A percentile compares a stretch with the other conserved stretches of the same genome.
phyloP scores from a whole-genome alignment of 768 basidiomycete species.

The Suillus lakei region DNA sequence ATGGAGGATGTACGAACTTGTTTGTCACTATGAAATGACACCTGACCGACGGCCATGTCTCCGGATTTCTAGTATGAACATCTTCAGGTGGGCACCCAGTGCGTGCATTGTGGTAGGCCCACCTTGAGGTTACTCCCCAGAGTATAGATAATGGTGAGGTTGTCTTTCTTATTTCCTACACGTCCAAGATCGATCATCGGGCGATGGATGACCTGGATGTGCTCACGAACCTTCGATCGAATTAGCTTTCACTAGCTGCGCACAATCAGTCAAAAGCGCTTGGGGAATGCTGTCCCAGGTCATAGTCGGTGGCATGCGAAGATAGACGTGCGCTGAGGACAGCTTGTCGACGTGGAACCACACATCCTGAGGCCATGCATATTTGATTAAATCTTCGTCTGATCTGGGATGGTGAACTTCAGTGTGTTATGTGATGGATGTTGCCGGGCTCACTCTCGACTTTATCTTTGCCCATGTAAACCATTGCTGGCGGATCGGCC shows the following conservation, averaged over 20 bases:
- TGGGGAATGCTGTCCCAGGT: constrained; percentile 89
- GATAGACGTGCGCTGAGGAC: constrained; percentile 94
- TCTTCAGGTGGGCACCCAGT: constrained; percentile 7
- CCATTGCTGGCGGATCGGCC: constrained; percentile 61
- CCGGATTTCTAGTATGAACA: constrained; percentile 83
- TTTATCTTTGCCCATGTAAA: constrained; percentile 99
- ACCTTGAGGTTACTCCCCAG: constrained; percentile 94
- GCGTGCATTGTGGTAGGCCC: neutral
- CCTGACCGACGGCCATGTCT: constrained; percentile 96
- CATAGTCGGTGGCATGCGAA: constrained; percentile 86
- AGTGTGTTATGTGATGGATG: neutral
- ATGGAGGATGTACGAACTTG: constrained; percentile 47
- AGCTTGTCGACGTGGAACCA: constrained; percentile 99
- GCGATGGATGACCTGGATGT: neutral
- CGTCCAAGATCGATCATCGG: neutral
- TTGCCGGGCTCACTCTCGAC: constrained; percentile 74
- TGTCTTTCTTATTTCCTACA: constrained; percentile 93
- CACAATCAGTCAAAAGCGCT: constrained; percentile 79
- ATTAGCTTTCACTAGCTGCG: constrained; percentile 96
- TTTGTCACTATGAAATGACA: constrained; percentile 93
- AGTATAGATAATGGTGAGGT: constrained; percentile 92
- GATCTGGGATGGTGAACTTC: constrained; percentile 27
- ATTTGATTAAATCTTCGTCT: constrained; percentile 97
- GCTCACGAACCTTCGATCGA: constrained; percentile 82
- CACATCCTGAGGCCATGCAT: constrained; percentile 86